Conservation (phyloP, 2,329 filamentous ascomycete species). For the Aspergillus jensenii region DNA sequence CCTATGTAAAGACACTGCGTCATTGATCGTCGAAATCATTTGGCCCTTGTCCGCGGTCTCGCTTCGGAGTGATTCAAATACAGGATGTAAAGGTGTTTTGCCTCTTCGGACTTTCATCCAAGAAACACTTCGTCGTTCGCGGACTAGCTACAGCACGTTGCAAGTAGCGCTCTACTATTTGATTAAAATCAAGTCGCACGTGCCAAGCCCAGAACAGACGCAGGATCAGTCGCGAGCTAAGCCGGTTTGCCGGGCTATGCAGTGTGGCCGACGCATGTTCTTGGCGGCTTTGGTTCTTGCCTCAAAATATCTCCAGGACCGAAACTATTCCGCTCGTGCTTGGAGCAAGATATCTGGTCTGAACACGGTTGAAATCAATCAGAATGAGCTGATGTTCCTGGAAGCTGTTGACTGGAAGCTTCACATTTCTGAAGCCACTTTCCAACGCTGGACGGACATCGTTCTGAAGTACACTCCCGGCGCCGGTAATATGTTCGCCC, state of each 20-base stretch:
- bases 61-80: slow-evolving; percentile 66
- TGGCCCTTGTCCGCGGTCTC: slow-evolving; percentile 88
- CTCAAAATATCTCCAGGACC: slow-evolving; percentile 96
- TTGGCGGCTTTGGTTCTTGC: slow-evolving; percentile 90
- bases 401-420: slow-evolving; percentile 90
- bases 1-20: slow-evolving; percentile 77
- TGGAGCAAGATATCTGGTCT: slow-evolving; percentile 99
- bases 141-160: slow-evolving; percentile 94
- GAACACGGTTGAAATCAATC: slow-evolving; percentile 89
- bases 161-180: slow-evolving; percentile 97
- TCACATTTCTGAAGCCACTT: slow-evolving; percentile 84
- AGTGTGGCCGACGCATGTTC: slow-evolving; percentile 97
- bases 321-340: slow-evolving; percentile 94
- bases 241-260: slow-evolving; percentile 73
- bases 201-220: slow-evolving; percentile 80
- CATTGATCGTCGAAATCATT: slow-evolving; percentile 94
- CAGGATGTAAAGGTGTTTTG: slow-evolving; percentile 72
- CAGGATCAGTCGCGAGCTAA: slow-evolving; percentile 78
- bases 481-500: slow-evolving; percentile 39
- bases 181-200: slow-evolving; percentile 86
- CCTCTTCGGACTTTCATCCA: slow-evolving; percentile 95
- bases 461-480: slow-evolving; percentile 79
- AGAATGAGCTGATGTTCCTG: slow-evolving; percentile 92
- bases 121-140: slow-evolving; percentile 89
- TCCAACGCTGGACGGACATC: slow-evolving; percentile 91